Conservation (phyloP, 805 yeast species). For the Kazachstania bromeliacearum region DNA sequence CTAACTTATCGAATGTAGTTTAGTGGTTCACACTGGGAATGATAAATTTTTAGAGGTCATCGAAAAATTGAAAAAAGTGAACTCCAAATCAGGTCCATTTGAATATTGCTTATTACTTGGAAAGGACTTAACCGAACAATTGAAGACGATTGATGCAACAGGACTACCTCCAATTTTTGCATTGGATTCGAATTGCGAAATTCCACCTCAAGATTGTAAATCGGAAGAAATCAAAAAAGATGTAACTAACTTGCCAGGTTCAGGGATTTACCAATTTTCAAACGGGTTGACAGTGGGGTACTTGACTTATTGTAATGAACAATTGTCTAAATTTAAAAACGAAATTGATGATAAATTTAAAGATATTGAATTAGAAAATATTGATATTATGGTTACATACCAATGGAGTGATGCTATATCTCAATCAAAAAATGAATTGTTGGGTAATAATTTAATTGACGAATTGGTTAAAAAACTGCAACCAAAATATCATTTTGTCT, state of each 20-base stretch:
- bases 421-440: slow-evolving; percentile 34
- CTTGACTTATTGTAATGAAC: slow-evolving; percentile 27
- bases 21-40: slow-evolving; percentile 15
- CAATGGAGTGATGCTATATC: slow-evolving; percentile 55
- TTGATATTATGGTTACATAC: slow-evolving; percentile 50
- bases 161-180: slow-evolving; percentile 13
- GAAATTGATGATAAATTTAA: slow-evolving; percentile 15
- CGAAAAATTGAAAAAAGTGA: slow-evolving; percentile 40
- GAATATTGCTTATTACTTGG: slow-evolving; percentile 47
- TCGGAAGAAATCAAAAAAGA: neutral
- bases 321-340: slow-evolving; percentile 18
- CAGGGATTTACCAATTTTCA: slow-evolving; percentile 33
- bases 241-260: slow-evolving; percentile 28
- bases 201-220: neutral
- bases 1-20: too few species aligned
- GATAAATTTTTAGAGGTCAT: slow-evolving; percentile 25
- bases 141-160: slow-evolving; percentile 9
- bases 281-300: slow-evolving; percentile 43
- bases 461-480: slow-evolving; percentile 33
- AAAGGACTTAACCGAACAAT: slow-evolving; percentile 19
- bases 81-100: slow-evolving; percentile 58
- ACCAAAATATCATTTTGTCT: slow-evolving; percentile 63
- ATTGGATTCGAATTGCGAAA: slow-evolving; percentile 4
- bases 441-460: slow-evolving; percentile 41
- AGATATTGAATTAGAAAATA: slow-evolving; percentile 10